These are phyloP conservation scores for Blumeriella jaapii DNA, from an alignment of 2,329 filamentous ascomycete genomes.

Conservation along the genomic window DNA sequence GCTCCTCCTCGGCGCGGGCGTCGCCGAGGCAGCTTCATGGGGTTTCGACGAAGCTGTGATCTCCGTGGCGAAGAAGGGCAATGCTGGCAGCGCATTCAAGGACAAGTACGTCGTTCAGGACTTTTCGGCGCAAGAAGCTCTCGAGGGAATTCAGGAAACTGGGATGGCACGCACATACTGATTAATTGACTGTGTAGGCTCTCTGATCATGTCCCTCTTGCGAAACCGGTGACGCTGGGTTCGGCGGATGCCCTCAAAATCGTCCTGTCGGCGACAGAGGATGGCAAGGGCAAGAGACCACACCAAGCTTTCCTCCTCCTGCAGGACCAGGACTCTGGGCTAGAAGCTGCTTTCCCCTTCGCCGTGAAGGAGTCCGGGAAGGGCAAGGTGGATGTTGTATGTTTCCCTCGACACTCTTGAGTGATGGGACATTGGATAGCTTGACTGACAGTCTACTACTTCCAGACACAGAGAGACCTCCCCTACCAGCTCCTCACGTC, in stretches of 20 bases:
- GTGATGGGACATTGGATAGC: too few species aligned
- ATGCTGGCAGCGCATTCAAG: constrained; percentile 37
- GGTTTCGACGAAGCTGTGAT: constrained; percentile 63
- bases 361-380: constrained; percentile 81
- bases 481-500: constrained; percentile 68
- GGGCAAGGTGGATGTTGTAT: constrained; percentile 71
- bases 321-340: constrained; percentile 58
- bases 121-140: background rate
- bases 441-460: too few species aligned
- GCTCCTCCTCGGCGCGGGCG: constrained; percentile 31
- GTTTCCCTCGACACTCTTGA: too few species aligned
- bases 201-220: constrained; percentile 31
- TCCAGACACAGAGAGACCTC: constrained; percentile 62
- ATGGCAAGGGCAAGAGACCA: constrained; percentile 66
- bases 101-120: constrained; percentile 45
- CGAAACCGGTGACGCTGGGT: constrained; percentile 53
- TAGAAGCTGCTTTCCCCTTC: constrained; percentile 82
- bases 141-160: constrained; percentile 4
- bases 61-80: constrained; percentile 49
- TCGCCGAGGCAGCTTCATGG: constrained; percentile 44
- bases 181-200: constrained; percentile 18
- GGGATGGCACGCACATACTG: constrained; percentile 1
- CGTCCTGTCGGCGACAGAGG: constrained; percentile 68
- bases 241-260: constrained; percentile 68
- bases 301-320: constrained; percentile 90